A percentile compares a stretch with the other conserved stretches of the same genome.
phyloP scores from a whole-genome alignment of 2,329 filamentous ascomycete species.

The Dothideomycetes sp. region DNA sequence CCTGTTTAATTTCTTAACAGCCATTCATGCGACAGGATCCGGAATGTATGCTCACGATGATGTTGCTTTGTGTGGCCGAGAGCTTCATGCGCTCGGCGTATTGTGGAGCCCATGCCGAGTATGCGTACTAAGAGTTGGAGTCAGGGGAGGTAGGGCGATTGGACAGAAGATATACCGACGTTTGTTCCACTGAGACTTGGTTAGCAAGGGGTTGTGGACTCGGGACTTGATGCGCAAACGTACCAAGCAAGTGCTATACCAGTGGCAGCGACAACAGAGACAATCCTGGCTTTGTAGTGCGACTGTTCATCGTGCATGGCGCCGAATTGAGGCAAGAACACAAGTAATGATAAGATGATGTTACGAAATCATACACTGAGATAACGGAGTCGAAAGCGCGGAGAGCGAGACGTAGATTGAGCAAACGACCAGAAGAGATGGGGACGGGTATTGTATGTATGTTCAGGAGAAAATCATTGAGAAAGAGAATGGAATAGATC shows the following conservation, averaged over 20 bases:
- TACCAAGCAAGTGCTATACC: constrained; percentile 70
- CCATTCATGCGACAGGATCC: constrained; percentile 17
- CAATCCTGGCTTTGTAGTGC: constrained; percentile 56
- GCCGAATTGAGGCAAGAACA: too few species aligned
- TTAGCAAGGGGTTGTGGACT: background rate
- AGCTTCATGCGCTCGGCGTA: constrained; percentile 80
- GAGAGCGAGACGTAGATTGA: background rate
- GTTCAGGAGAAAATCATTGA: too few species aligned
- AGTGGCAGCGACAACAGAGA: constrained; percentile 80
- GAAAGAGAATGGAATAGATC: too few species aligned
- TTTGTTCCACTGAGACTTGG: constrained; percentile 58
- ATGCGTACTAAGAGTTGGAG: constrained; percentile 67
- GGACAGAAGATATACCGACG: constrained; percentile 42
- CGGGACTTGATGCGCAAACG: constrained; percentile 1
- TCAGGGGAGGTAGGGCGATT: background rate
- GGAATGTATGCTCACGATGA: constrained; percentile 56
- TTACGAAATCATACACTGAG: background rate
- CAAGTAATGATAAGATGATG: background rate
- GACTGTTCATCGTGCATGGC: constrained; percentile 40
- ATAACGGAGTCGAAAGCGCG: background rate
- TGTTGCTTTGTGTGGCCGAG: constrained; percentile 84
- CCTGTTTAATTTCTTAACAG: constrained; percentile 29
- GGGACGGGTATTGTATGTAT: too few species aligned
- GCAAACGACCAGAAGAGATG: too few species aligned
- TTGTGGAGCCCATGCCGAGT: constrained; percentile 94